Evolutionary conservation across 306 rosid species (phyloP).

Genomic region (Potentilla sterilis): DNA sequence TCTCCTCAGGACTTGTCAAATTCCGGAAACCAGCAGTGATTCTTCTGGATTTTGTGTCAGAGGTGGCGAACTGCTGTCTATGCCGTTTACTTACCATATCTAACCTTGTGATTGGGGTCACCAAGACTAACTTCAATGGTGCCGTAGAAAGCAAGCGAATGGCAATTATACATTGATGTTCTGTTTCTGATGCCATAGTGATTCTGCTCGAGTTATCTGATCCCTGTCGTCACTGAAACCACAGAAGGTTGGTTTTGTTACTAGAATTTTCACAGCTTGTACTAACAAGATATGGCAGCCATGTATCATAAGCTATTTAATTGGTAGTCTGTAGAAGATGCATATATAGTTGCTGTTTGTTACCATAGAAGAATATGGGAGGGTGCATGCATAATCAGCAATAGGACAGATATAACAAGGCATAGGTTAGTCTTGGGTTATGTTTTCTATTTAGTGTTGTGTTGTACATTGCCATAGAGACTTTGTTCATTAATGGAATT

Average conservation of each 20-base stretch:
- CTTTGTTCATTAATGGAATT: not conserved
- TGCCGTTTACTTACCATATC: not conserved
- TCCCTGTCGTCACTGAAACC: not conserved
- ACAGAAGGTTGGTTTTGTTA: not conserved
- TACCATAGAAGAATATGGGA: not conserved
- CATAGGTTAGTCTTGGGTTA: not conserved
- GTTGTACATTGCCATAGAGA: not conserved
- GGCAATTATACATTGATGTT: not conserved
- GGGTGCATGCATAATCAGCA: conserved; percentile 2
- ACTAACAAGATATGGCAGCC: not conserved
- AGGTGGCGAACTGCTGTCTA: not conserved
- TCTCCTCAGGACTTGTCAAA: conserved; percentile 46
- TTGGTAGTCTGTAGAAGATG: not conserved
- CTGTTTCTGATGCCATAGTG: not conserved
- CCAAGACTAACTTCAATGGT: not conserved
- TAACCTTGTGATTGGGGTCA: not conserved
- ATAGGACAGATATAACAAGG: not conserved
- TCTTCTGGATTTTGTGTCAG: conserved; percentile 26
- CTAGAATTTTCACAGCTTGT: not conserved
- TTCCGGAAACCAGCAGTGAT: conserved; percentile 38
- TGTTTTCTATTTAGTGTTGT: not conserved
- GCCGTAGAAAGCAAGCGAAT: not conserved
- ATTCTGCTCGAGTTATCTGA: not conserved
- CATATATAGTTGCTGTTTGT: not conserved
- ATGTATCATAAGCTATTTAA: not conserved